Percentiles rank a stretch among this genome's conserved stretches.
Evolutionary conservation across 345 rosid species (phyloP).

Genomic region (Gossypium longicalyx): DNA sequence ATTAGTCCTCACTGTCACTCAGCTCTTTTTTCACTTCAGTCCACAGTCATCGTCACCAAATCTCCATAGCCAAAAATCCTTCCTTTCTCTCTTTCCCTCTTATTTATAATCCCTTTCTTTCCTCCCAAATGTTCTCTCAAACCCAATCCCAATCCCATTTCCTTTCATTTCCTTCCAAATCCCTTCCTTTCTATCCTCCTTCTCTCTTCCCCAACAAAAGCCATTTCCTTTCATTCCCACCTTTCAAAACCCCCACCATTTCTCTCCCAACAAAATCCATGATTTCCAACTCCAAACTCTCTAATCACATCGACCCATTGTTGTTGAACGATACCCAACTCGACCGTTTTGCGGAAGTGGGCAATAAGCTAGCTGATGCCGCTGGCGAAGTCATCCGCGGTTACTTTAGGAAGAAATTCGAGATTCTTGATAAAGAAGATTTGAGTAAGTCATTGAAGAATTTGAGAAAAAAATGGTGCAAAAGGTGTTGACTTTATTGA

Average conservation of each 20-base stretch:
- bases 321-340: slow-evolving; percentile 30
- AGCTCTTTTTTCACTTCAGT: background rate
- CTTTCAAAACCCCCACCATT: slow-evolving; percentile 7
- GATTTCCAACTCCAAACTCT: slow-evolving; percentile 33
- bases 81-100: slow-evolving; percentile 20
- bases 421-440: slow-evolving; percentile 79
- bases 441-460: slow-evolving; percentile 41
- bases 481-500: background rate
- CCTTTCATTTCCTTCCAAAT: slow-evolving; percentile 9
- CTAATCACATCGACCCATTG: slow-evolving; percentile 13
- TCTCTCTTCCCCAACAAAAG: background rate
- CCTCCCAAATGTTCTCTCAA: slow-evolving; percentile 26
- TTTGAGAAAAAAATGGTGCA: background rate
- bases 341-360: slow-evolving; percentile 52
- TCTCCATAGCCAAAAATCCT: background rate
- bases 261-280: slow-evolving; percentile 22
- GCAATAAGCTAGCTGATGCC: slow-evolving; percentile 70
- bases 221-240: slow-evolving; percentile 15
- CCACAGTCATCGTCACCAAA: background rate
- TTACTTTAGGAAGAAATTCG: slow-evolving; percentile 77
- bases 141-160: slow-evolving; percentile 9
- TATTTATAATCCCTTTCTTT: slow-evolving; percentile 16
- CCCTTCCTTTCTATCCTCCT: background rate
- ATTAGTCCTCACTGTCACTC: too few species aligned
- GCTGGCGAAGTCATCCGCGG: slow-evolving; percentile 79